Evolutionary conservation across 2,329 filamentous ascomycete species (phyloP), one percentile per base, ranked within the genome.

Genomic region (Tolypocladium guangdongense): DNA sequence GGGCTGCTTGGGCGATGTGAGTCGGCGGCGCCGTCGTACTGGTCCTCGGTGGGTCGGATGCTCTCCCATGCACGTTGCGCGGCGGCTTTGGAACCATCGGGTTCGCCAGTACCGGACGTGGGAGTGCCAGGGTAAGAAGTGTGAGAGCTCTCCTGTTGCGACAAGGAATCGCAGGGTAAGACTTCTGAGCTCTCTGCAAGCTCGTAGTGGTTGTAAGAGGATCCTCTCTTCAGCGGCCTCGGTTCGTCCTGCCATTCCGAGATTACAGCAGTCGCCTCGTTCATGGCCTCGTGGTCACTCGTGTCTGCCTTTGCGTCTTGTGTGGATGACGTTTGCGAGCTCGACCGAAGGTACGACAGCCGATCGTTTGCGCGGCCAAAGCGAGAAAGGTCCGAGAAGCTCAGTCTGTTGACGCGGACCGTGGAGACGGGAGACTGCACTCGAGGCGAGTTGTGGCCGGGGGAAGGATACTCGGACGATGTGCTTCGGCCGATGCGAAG

Each of bases 381-480:
- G 35, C 60, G 61, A 1, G 59, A 58, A 36, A 71, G 56, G 30
- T 67, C 55, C 14, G 65, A 61, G 14, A 65, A 50, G 32, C 60
- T 66, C 8, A 67, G 54, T 12, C 55, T 61, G 43, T 66, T 60
- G 6, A 52, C 37, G 10, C 52, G 52, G 12, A 47, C 24, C 6
- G 59, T 56, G 11, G 61, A 60, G 10, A 58, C 55, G 5, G 67
- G 67, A n/a, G 68, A 70, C 35, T 63, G 61, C 1, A 62, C 32
- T 20, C 58, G 53, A 12, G 54, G 56, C 5, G 60, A 60, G 10
- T 43, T 53, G n/a, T 59, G 53, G 2, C 58, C 58, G 2, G 60
- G 54, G 12, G 62, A 61, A 16, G 61, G 63, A 39, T 69, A 69
- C 1, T 62, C 62, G 12, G 67, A 69, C n/a, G 67, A 69, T 4